phyloP scores from a whole-genome alignment of 345 rosid genomes.

The Melastoma malabathricum region DNA sequence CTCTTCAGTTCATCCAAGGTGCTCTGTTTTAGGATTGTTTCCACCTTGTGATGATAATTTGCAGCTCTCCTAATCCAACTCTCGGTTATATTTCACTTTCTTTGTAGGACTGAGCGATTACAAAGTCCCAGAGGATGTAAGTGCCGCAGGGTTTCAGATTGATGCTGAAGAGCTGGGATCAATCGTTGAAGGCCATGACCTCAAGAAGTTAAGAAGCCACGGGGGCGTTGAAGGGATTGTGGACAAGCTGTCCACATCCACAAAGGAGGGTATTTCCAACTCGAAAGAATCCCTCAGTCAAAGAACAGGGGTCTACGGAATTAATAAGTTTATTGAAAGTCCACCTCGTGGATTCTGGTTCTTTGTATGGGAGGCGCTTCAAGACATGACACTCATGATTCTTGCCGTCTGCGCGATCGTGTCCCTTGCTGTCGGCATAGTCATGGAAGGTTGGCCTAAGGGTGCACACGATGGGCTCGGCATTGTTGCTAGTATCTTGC shows the following conservation, averaged over 20 bases:
- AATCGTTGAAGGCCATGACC: conserved; percentile 74
- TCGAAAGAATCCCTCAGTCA: conserved; percentile 25
- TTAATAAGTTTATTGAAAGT: conserved; percentile 72
- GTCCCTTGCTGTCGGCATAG: conserved; percentile 55
- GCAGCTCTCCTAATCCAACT: conserved; percentile 2
- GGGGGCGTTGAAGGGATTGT: conserved; percentile 57
- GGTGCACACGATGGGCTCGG: conserved; percentile 79
- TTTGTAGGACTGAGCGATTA: conserved; percentile 67
- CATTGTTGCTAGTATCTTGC: conserved; percentile 50
- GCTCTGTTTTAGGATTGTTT: conserved; percentile 9
- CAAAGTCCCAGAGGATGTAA: conserved; percentile 57
- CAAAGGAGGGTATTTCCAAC: conserved; percentile 36
- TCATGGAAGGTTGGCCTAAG: conserved; percentile 60
- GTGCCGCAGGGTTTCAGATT: conserved; percentile 66
- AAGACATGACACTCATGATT: conserved; percentile 57
- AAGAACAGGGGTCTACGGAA: conserved; percentile 58
- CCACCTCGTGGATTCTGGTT: conserved; percentile 69
- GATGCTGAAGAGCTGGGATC: conserved; percentile 82
- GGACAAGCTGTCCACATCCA: conserved; percentile 52
- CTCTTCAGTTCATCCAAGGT: conserved; percentile 75
- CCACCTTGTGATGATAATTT: conserved; percentile 1
- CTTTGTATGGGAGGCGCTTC: conserved; percentile 60
- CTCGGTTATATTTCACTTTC: conserved; percentile 14
- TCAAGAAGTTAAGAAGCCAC: conserved; percentile 61
- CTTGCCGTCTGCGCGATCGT: conserved; percentile 46